Percentiles rank a stretch among this genome's conserved stretches.
Evolutionary conservation across 306 rosid species (phyloP).

Genomic region (Cucurbita argyrosperma): DNA sequence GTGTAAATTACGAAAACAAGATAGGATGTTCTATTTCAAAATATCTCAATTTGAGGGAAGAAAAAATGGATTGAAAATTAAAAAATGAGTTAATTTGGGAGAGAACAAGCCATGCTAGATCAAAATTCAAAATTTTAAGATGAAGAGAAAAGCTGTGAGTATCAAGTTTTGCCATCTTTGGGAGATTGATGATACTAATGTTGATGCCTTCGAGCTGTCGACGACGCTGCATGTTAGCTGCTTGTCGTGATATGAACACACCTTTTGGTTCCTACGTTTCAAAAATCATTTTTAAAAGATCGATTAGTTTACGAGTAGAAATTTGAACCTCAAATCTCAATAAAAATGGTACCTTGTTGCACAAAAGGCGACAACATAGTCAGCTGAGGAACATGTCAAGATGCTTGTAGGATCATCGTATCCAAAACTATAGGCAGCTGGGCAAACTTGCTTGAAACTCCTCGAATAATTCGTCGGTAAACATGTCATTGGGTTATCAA

Average conservation of each 20-base stretch:
- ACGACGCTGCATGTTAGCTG: conserved; percentile 17
- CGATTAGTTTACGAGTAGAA: too few species aligned
- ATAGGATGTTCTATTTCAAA: not conserved
- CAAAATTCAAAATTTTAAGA: not conserved
- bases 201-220: conserved; percentile 8
- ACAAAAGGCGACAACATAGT: conserved; percentile 30
- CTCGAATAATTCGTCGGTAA: conserved; percentile 37
- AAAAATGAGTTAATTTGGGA: not conserved
- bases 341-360: conserved; percentile 11
- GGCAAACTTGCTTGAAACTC: conserved; percentile 22
- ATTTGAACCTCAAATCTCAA: too few species aligned
- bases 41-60: too few species aligned
- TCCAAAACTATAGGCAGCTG: not conserved
- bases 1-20: too few species aligned
- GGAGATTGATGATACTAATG: conserved; percentile 11
- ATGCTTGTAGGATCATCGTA: conserved; percentile 1
- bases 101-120: not conserved
- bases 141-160: conserved; percentile 8
- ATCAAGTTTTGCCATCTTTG: conserved; percentile 24
- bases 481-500: conserved; percentile 28
- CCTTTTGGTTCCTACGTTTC: conserved; percentile 34
- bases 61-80: not conserved
- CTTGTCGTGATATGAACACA: conserved; percentile 30
- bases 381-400: conserved; percentile 23
- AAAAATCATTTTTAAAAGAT: too few species aligned